Conservation (phyloP, 495 filamentous ascomycete genomes). For the Aspergillus nanangensis region DNA sequence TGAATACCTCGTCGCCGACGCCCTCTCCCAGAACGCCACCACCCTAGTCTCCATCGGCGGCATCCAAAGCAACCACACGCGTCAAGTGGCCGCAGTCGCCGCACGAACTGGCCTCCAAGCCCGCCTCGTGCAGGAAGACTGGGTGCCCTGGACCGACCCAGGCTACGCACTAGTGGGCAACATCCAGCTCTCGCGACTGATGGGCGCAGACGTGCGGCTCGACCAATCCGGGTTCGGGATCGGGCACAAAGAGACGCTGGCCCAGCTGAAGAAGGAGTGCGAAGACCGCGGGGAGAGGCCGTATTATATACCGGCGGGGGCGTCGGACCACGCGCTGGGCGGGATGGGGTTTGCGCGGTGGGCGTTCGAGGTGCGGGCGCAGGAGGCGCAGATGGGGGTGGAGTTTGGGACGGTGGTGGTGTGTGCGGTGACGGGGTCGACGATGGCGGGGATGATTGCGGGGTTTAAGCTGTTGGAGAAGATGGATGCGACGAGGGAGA, state of each 20-base stretch:
- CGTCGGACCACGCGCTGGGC: constrained; percentile 61
- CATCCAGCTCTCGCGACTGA: constrained; percentile 57
- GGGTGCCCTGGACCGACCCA: constrained; percentile 52
- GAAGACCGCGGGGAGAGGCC: constrained; percentile 42
- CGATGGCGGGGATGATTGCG: constrained; percentile 59
- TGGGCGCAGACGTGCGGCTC: constrained; percentile 54
- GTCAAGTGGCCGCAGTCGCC: constrained; percentile 56
- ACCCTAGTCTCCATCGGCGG: constrained; percentile 61
- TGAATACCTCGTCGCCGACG: constrained; percentile 57
- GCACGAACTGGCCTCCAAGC: constrained; percentile 47
- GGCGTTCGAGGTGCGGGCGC: constrained; percentile 56
- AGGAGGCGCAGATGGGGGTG: constrained; percentile 52
- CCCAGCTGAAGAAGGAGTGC: constrained; percentile 41
- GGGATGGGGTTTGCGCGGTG: constrained; percentile 61
- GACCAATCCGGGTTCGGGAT: constrained; percentile 52
- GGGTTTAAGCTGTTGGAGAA: constrained; percentile 56
- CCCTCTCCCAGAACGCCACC: constrained; percentile 45
- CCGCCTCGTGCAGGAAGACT: constrained; percentile 57
- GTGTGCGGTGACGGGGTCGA: constrained; percentile 59
- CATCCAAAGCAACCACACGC: constrained; percentile 63
- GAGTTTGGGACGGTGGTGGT: constrained; percentile 60
- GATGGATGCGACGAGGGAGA: constrained; percentile 26
- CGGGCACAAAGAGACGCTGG: constrained; percentile 52
- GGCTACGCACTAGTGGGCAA: constrained; percentile 55
- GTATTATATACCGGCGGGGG: constrained; percentile 63